Evolutionary conservation across 495 filamentous ascomycete species (phyloP), one percentile per base, ranked within the genome.

Genomic region (Hypomontagnella submonticulosa): DNA sequence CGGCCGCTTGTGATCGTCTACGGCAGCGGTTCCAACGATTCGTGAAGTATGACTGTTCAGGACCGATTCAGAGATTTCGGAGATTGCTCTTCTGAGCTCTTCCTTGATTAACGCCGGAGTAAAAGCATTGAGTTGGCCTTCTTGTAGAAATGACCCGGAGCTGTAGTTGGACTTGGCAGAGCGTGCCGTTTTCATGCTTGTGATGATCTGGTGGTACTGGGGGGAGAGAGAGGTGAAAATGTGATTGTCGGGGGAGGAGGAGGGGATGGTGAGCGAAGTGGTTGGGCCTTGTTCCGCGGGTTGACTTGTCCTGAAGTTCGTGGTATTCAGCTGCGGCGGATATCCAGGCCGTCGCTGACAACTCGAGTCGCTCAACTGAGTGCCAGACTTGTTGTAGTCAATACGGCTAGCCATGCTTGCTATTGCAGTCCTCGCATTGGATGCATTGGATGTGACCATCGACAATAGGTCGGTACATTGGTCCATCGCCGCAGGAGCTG

Each of bases 71-170:
- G 49, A 7, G 23, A 66, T 48, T n/a, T 32, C 50, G n/a, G 63
- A 43, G 23, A 66, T 43, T 34, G 42, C 34, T 52, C 34, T 43
- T 23, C n/a, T 46, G 13, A 66, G 43, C 33, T 66, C 63, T 43
- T 55, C 49, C 18, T 61, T 66, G 0, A 61, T 50, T 6, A 44
- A 33, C 13, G n/a, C 6, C 38, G 56, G 50, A 4, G 63, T 46
- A 36, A 66, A 49, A 9, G 49, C 36, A 16, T 66, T 16, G 11
- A 61, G 32, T 16, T 61, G 19, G 30, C 61, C n/a, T 48, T 13
- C 12, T 30, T 56, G 56, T 40, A 61, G 49, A 40, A 66, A 66
- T 6, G 23, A 51, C 42, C 30, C 61, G 10, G 23, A 27, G 23
- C 23, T 27, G 23, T 27, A 27, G 23, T 27, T 3, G 23, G 56